These are phyloP conservation scores for Scytalidium sp. DNA, from an alignment of 2,329 filamentous ascomycete species.

Conservation along the genomic window DNA sequence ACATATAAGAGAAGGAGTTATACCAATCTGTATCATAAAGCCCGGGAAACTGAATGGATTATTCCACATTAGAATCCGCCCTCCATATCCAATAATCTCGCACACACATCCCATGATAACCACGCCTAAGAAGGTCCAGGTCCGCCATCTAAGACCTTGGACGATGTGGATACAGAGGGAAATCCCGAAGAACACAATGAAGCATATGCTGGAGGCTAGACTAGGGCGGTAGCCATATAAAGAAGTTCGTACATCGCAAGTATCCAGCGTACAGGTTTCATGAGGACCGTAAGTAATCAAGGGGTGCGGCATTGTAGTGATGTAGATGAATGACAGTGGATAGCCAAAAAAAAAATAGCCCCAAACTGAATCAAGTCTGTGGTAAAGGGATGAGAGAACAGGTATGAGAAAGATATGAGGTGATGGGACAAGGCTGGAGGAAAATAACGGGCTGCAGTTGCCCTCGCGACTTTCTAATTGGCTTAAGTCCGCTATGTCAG, in stretches of 20 bases:
- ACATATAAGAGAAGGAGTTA: conserved; percentile 20
- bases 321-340: no score
- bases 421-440: no score
- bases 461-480: no score
- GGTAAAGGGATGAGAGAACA: no score
- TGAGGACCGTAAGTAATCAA: neutral
- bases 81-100: conserved; percentile 55
- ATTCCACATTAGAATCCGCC: conserved; percentile 46
- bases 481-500: no score
- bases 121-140: conserved; percentile 48
- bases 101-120: conserved; percentile 46
- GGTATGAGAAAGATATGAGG: no score
- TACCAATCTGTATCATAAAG: conserved; percentile 55
- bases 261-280: conserved; percentile 27
- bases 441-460: no score
- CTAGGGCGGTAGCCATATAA: conserved; percentile 52
- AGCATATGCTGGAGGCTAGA: conserved; percentile 51
- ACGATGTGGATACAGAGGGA: conserved; percentile 37
- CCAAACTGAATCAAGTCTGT: no score
- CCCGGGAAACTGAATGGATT: conserved; percentile 53
- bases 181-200: conserved; percentile 46
- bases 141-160: conserved; percentile 45
- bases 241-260: conserved; percentile 27
- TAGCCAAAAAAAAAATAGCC: no score
- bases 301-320: neutral